These are phyloP conservation scores for Apophysomyces variabilis DNA, from an alignment of 371 early-diverging fungal genomes.

Conservation along the genomic window DNA sequence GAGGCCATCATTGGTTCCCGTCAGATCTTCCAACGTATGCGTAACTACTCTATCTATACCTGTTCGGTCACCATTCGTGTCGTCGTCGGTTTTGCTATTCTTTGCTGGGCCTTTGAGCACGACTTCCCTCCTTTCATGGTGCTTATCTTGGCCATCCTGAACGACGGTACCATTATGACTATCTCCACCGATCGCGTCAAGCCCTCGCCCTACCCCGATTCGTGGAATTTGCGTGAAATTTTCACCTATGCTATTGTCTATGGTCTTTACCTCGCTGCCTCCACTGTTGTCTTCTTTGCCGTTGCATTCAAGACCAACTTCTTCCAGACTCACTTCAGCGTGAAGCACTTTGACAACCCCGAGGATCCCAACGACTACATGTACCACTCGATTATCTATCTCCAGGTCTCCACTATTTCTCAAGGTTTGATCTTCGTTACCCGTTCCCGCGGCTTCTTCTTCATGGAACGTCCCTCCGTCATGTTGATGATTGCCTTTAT, in stretches of 20 bases:
- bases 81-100: constrained; percentile 56
- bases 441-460: constrained; percentile 66
- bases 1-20: constrained; percentile 62
- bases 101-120: constrained; percentile 52
- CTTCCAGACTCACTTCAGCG: constrained; percentile 50
- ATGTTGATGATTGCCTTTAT: constrained; percentile 59
- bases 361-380: constrained; percentile 43
- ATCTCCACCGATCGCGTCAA: constrained; percentile 55
- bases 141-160: constrained; percentile 52
- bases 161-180: constrained; percentile 59
- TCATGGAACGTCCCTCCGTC: constrained; percentile 59
- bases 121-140: constrained; percentile 61
- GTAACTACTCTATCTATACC: constrained; percentile 52
- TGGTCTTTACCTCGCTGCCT: constrained; percentile 50
- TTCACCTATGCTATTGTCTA: constrained; percentile 53
- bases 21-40: constrained; percentile 70
- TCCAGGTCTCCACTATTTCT: constrained; percentile 64
- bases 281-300: constrained; percentile 49
- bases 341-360: constrained; percentile 16
- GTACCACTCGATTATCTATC: constrained; percentile 60
- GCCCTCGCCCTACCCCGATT: constrained; percentile 52
- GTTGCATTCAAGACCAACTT: constrained; percentile 40
- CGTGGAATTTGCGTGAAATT: constrained; percentile 56
- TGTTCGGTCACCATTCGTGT: constrained; percentile 60
- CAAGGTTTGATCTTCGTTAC: constrained; percentile 67